A percentile compares a stretch with the other conserved stretches of the same genome.
Evolutionary conservation across 345 rosid species (phyloP).

Genomic region (Gynandropsis gynandra): DNA sequence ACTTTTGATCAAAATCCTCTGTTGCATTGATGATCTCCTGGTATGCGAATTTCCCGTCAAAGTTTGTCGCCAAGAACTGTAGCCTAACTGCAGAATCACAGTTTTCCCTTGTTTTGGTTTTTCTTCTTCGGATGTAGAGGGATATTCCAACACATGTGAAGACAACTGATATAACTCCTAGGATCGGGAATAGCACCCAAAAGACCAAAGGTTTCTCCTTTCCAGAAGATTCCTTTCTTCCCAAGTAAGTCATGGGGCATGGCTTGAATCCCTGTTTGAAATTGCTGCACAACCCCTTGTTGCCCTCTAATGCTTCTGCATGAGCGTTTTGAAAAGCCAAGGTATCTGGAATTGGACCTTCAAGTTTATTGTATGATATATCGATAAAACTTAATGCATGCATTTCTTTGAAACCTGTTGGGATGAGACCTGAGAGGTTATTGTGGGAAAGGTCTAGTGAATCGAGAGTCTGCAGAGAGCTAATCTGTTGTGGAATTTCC

Average conservation of each 20-base stretch:
- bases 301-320: conserved; percentile 26
- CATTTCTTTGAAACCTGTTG: conserved; percentile 19
- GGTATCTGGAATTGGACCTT: conserved; percentile 34
- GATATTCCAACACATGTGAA: conserved; percentile 19
- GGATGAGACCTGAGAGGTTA: conserved; percentile 30
- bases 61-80: conserved; percentile 30
- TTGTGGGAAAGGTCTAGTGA: conserved; percentile 34
- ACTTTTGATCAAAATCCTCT: conserved; percentile 29
- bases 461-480: conserved; percentile 21
- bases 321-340: conserved; percentile 25
- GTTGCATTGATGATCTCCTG: conserved; percentile 34
- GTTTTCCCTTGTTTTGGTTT: conserved; percentile 10
- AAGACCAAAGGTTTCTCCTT: conserved; percentile 19
- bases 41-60: conserved; percentile 29
- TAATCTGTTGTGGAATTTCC: conserved; percentile 24
- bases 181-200: conserved; percentile 22
- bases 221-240: conserved; percentile 15
- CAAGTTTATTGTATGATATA: conserved; percentile 32
- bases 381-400: conserved; percentile 19
- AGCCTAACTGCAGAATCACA: conserved; percentile 17
- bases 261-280: conserved; percentile 19
- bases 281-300: conserved; percentile 34
- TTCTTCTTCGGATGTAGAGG: conserved; percentile 23
- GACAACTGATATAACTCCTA: conserved; percentile 25
- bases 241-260: conserved; percentile 13